Base-by-base conservation (phyloP, 179 eudicot genomes). In the Corrigiola litoralis region DNA sequence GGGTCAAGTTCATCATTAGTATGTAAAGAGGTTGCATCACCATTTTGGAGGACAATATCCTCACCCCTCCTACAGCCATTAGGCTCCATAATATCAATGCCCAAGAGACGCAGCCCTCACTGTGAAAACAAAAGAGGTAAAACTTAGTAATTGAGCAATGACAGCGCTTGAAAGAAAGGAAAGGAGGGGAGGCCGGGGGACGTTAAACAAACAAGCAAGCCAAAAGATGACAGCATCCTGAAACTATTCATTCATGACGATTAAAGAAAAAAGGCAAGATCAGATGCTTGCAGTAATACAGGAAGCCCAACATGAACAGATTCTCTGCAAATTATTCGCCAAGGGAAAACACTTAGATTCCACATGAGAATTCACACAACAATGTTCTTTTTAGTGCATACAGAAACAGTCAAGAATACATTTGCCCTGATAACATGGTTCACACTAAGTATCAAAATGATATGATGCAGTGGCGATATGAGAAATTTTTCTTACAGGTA, bases 1-100 rank as follows among this genome's bases (percentile, higher is more conserved):
- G 99, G 99, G 71, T 94, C 99, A 75, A 86, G 79, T 61, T 94
- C 96, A 69, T 87, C 96, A 65, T 79, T 90, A 66, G 34, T 66
- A 48, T 20, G 60, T 61, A 73, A 76, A 64, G 80, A 57, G 56
- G 72, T 70, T 27, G 58, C 47, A 50, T 70, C 76, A 28, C 90
- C 88, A 80, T 87, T 90, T 76, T 70, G 82, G 31, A 71, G 71
- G 61, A 71, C 33, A 29, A 28, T 33, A 44, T 61, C 81, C 33
- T 67, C 81, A 72, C 70, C 64, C 48, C 68, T 72, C 29, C 72
- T 78, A 46, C 61, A 69, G 65, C 76, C 75, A 76, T 80, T 82
- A 41, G 62, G 72, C 72, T 86, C 89, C 97, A 90, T 90, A 38
- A 50, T n/a, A 16, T 14, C 20, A 21, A 51, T 50, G 38, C 45